These are phyloP conservation scores for Pichia sorboxylosa DNA, from an alignment of 1,139 yeast species.

Conservation along the genomic window DNA sequence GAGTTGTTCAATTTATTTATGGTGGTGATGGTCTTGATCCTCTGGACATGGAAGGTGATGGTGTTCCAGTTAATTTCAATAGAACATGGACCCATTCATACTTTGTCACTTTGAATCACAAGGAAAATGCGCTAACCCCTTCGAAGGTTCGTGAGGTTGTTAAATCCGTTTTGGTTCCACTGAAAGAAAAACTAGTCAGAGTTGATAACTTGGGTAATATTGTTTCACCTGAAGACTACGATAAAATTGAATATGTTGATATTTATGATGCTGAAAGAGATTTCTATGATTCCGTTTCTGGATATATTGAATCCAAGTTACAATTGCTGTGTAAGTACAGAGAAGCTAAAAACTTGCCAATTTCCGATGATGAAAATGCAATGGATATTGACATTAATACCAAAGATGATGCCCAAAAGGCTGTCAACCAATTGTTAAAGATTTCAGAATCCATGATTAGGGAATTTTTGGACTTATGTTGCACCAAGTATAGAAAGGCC, in stretches of 20 bases:
- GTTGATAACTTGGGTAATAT: conserved; percentile 63
- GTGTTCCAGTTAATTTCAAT: conserved; percentile 83
- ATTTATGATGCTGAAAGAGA: conserved; percentile 78
- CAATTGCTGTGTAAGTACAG: conserved; percentile 45
- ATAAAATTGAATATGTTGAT: conserved; percentile 54
- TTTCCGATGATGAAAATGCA: conserved; percentile 31
- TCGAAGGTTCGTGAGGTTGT: conserved; percentile 50
- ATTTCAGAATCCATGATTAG: conserved; percentile 50
- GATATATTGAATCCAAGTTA: conserved; percentile 49
- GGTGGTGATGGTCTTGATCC: conserved; percentile 99
- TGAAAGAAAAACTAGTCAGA: conserved; percentile 49
- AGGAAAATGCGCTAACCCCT: conserved; percentile 55
- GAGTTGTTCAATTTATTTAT: conserved; percentile 93
- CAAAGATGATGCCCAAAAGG: conserved; percentile 26
- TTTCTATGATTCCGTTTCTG: conserved; percentile 64
- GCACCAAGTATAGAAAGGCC: conserved; percentile 76
- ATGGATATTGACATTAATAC: conserved; percentile 25
- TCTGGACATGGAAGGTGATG: conserved; percentile 98
- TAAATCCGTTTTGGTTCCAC: conserved; percentile 46
- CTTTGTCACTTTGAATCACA: conserved; percentile 52
- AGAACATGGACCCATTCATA: conserved; percentile 93
- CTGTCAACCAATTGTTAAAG: conserved; percentile 65
- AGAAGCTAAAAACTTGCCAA: conserved; percentile 35
- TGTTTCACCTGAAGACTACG: conserved; percentile 32
- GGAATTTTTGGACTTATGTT: conserved; percentile 66